Percentiles rank a stretch among this genome's conserved stretches.
Evolutionary conservation across 169 alveolate genomes (phyloP).

Genomic region (Plasmodium malariae): DNA sequence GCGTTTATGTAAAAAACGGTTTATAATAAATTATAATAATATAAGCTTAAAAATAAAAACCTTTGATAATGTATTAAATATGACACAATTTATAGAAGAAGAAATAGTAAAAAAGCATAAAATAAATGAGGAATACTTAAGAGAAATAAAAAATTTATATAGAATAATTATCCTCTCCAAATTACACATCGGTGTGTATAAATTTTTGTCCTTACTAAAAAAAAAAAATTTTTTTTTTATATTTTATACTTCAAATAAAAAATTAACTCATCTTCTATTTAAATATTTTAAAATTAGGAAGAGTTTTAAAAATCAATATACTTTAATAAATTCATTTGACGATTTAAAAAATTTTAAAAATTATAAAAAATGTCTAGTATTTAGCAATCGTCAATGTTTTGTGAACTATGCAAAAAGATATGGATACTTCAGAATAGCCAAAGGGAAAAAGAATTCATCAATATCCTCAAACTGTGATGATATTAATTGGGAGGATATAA

Average conservation of each 20-base stretch:
- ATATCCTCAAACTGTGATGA: constrained; percentile 13
- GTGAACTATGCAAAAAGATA: constrained; percentile 12
- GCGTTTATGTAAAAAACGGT: constrained; percentile 2
- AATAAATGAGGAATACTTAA: neutral
- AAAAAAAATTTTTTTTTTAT: constrained; percentile 47
- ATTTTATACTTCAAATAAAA: constrained; percentile 72
- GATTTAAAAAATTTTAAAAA: constrained; percentile 1
- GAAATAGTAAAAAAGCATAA: constrained; percentile 20
- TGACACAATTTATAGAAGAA: neutral
- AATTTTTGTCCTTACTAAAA: constrained; percentile 45
- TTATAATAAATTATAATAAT: constrained; percentile 56
- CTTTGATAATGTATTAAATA: constrained; percentile 2
- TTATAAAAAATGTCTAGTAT: constrained; percentile 16
- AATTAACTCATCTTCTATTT: constrained; percentile 44
- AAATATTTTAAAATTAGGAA: constrained; percentile 41
- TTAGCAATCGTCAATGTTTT: constrained; percentile 66
- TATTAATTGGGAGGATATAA: neutral
- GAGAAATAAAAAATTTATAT: constrained; percentile 42
- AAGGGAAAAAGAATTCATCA: constrained; percentile 20
- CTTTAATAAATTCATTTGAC: constrained; percentile 37
- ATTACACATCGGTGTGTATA: constrained; percentile 67
- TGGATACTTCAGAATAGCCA: constrained; percentile 34
- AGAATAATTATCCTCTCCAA: constrained; percentile 62
- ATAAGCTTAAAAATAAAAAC: neutral
- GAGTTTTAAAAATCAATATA: constrained; percentile 23